Evolutionary conservation across 2,329 filamentous ascomycete species (phyloP), one percentile per base, ranked within the genome.

Genomic region (Epichloe glyceriae): DNA sequence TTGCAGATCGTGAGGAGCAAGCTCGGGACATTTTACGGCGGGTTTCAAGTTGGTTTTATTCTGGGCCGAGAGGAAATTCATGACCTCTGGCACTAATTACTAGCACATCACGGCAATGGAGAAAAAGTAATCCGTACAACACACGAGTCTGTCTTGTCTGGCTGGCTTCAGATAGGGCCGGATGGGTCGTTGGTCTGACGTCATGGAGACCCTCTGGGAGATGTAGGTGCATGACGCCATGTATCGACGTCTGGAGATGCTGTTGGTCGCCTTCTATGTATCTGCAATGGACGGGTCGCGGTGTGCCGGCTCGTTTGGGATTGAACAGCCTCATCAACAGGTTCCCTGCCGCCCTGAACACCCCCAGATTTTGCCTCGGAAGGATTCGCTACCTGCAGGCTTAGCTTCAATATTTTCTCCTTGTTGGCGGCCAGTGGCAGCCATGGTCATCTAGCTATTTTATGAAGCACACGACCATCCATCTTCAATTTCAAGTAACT

Each of bases 141-240:
- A 26, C 22, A 26, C 22, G 8, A 30, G 26, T 30, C 26, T 10
- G 26, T 30, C 30, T 10, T 10, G 26, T 30, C 30, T 10, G 30
- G 8, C 10, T 30, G 30, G 30, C 3, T 30, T 30, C 30, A 30
- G 26, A 35, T 17, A 11, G n/a, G 37, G 42, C 35, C 15, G 12
- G 41, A 26, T 3, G 41, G 19, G 41, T 49, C 43, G 44, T n/a
- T 26, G 17, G 8, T 26, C 46, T 60, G 58, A 60, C 58, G 58
- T 60, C 58, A 60, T 56, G 43, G 53, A 55, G 50, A 50, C 45
- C 47, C 50, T 53, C 39, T 40, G 53, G 37, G 40, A 53, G 50
- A 51, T 49, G 51, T 44, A 38, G 46, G 26, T 51, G 54, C 49
- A 55, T 55, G 56, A 53, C 53, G 54, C 54, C 51, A 52, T 52